Base-by-base conservation (phyloP, 1,284 basidiomycete genomes). In the Pterulicium gracile region DNA sequence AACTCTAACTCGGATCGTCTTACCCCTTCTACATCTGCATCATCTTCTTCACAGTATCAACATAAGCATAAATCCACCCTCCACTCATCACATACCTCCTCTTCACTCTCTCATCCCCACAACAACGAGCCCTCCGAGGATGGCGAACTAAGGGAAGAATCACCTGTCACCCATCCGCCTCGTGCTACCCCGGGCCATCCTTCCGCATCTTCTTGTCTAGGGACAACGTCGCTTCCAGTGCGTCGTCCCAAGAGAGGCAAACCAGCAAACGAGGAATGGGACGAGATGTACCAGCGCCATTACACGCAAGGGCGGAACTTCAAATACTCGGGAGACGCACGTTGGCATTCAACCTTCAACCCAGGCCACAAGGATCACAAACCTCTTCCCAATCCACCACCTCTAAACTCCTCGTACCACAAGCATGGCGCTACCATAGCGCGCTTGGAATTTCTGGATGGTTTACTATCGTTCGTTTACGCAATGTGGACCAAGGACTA, bases 251-350 rank as follows among this genome's bases (percentile, higher is more conserved):
- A 76, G 57, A 73, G 76, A 36, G 77, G 77, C 47, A 68, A 65
- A 50, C 60, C 64, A 21, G 56, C 63, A 24, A 51, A 55, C n/a
- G 62, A 65, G 32, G 66, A 75, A 52, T 72, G 68, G 52, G 75
- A 78, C 46, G 63, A 64, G 36, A 61, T 84, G 40, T 75, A 84
- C 56, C 72, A 80, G 55, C 75, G 69, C 55, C 85, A 81, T 58
- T 74, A 81, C 55, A 58, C 59, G 5, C 68, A 71, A 14, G 83
- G 78, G 17, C 76, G 81, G 47, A 64, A 69, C 53, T 78, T 87
- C 61, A 85, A 86, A 61, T 83, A 81, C 56, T 87, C 83, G 1
- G 82, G 81, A 17, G 79, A 83, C 56, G 72, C 77, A 24, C 80
- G 84, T 35, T 77, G 81, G 52, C 77, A 74, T 72, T 82, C 84